phyloP scores from a whole-genome alignment of 805 yeast species.

The Wickerhamomyces queroliae region DNA sequence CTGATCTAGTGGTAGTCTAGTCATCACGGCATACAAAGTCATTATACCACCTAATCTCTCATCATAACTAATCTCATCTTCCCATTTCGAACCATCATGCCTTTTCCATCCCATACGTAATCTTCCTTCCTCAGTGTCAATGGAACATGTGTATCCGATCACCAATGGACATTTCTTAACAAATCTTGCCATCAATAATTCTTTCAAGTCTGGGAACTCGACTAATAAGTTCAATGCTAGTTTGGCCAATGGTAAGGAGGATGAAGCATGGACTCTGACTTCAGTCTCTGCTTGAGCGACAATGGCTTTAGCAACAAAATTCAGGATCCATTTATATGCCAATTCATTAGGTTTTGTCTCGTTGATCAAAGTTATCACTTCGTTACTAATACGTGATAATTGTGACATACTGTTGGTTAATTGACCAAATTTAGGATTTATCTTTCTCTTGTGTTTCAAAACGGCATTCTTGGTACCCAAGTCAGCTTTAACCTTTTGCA shows the following conservation, averaged over 20 bases:
- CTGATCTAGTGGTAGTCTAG: constrained; percentile 39
- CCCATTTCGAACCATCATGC: constrained; percentile 32
- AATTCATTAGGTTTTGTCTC: constrained; percentile 43
- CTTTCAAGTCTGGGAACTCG: constrained; percentile 36
- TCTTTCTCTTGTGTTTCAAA: constrained; percentile 59
- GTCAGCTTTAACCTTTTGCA: constrained; percentile 47
- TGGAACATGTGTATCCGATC: constrained; percentile 72
- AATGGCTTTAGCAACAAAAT: constrained; percentile 78
- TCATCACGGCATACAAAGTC: constrained; percentile 72
- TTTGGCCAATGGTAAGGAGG: constrained; percentile 75
- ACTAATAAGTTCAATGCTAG: constrained; percentile 51
- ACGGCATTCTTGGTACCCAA: constrained; percentile 48
- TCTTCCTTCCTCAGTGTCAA: constrained; percentile 81
- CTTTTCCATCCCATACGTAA: constrained; percentile 84
- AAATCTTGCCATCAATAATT: constrained; percentile 60
- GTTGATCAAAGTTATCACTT: constrained; percentile 43
- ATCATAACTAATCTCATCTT: constrained; percentile 61
- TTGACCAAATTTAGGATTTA: constrained; percentile 91
- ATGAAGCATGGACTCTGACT: constrained; percentile 69
- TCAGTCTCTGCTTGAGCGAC: constrained; percentile 93
- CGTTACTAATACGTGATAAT: constrained; percentile 42
- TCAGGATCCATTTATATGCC: constrained; percentile 68
- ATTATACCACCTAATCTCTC: constrained; percentile 86
- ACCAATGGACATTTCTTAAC: constrained; percentile 88
- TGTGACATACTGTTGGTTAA: constrained; percentile 68